Conservation (phyloP, 208 protist species). For the Tritrichomonas foetus region DNA sequence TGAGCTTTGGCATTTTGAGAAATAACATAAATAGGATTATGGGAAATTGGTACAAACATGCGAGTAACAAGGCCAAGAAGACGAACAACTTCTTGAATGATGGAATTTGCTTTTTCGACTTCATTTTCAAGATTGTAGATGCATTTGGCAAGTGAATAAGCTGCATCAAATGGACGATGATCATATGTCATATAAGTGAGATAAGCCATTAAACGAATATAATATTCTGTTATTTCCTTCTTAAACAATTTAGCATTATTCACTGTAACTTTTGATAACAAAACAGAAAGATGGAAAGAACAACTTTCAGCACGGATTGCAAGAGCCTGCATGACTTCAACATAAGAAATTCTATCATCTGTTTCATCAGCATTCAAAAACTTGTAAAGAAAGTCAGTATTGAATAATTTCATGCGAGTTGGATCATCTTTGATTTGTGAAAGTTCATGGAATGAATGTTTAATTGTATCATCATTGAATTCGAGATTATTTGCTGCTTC, state of each 20-base stretch:
- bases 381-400: background rate
- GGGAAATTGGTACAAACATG: background rate
- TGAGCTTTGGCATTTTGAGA: background rate
- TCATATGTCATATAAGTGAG: conserved; percentile 27
- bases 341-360: background rate
- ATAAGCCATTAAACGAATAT: background rate
- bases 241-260: background rate
- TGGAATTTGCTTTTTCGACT: background rate
- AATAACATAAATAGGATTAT: background rate
- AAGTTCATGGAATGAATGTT: background rate
- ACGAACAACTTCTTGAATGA: background rate
- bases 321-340: background rate
- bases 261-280: background rate
- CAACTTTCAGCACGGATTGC: conserved; percentile 7
- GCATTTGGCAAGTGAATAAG: background rate
- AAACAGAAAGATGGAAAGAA: background rate
- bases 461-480: background rate
- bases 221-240: background rate
- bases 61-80: background rate
- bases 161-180: background rate
- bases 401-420: background rate
- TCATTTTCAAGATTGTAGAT: background rate
- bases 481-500: background rate
- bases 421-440: background rate
- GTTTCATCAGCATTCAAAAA: background rate